These are phyloP conservation scores for Phylloporus rhodoxanthus DNA, from an alignment of 768 basidiomycete genomes.

Conservation along the genomic window DNA sequence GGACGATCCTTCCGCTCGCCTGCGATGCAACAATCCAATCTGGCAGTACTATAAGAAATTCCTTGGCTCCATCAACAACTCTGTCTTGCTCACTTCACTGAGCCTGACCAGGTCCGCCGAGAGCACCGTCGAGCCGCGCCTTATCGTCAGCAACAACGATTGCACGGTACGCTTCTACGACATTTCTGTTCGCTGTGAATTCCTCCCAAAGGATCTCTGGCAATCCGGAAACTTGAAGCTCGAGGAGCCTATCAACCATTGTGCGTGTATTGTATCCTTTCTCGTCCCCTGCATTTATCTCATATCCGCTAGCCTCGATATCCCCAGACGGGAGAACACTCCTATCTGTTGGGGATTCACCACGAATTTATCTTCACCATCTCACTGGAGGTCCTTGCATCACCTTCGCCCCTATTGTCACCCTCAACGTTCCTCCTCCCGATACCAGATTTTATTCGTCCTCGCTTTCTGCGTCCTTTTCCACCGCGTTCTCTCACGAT, in stretches of 20 bases:
- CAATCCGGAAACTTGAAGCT: slow-evolving; percentile 52
- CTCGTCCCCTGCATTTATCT: slow-evolving; percentile 4
- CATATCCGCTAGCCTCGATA: slow-evolving; percentile 59
- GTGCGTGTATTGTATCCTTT: slow-evolving; percentile 38
- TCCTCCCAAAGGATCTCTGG: slow-evolving; percentile 37
- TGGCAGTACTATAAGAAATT: slow-evolving; percentile 58
- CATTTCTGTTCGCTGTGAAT: slow-evolving; percentile 49
- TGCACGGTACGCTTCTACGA: slow-evolving; percentile 76
- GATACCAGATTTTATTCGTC: slow-evolving; percentile 37
- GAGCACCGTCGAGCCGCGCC: slow-evolving; percentile 66
- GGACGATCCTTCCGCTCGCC: slow-evolving; percentile 10
- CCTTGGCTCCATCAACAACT: slow-evolving; percentile 75
- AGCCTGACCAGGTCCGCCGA: slow-evolving; percentile 54
- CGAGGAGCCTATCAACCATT: slow-evolving; percentile 75
- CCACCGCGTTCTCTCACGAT: slow-evolving; percentile 70
- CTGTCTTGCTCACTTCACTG: slow-evolving; percentile 60
- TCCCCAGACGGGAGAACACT: slow-evolving; percentile 85
- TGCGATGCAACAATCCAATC: slow-evolving; percentile 13
- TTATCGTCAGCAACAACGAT: slow-evolving; percentile 86
- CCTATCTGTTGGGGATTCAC: slow-evolving; percentile 87
- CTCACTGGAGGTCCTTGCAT: slow-evolving; percentile 60
- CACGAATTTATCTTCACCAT: slow-evolving; percentile 76
- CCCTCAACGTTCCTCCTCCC: slow-evolving; percentile 61
- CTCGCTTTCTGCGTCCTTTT: slow-evolving; percentile 67
- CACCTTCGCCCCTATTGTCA: slow-evolving; percentile 59